phyloP scores from a whole-genome alignment of 2,329 filamentous ascomycete genomes.

The Colletotrichum sp. region DNA sequence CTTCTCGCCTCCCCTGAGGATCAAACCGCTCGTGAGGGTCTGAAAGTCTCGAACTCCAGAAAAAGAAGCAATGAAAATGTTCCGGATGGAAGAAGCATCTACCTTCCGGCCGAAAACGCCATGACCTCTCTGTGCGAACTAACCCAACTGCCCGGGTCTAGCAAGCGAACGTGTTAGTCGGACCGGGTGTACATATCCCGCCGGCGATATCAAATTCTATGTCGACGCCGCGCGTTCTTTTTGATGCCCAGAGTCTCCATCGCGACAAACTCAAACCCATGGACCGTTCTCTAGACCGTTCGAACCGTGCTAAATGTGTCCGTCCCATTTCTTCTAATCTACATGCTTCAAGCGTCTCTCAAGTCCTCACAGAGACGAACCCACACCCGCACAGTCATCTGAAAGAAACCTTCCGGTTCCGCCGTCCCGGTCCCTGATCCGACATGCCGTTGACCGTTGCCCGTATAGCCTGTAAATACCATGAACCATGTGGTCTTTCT shows the following conservation, averaged over 20 bases:
- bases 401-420: constrained; percentile 7
- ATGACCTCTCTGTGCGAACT: not conserved
- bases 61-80: not conserved
- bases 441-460: not conserved
- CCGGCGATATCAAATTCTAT: not conserved
- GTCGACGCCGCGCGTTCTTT: not conserved
- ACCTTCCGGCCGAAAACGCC: not conserved
- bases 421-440: not conserved
- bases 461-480: not conserved
- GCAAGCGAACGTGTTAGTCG: not conserved
- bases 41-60: not conserved
- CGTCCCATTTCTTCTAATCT: not conserved
- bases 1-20: not conserved
- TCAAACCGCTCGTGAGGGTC: not conserved
- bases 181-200: not conserved
- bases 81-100: not conserved
- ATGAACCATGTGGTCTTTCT: not conserved
- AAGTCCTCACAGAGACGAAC: not conserved
- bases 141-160: not conserved
- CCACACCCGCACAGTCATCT: not conserved
- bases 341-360: not conserved
- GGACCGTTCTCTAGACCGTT: not conserved
- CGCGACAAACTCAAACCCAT: not conserved
- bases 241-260: not conserved
- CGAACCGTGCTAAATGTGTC: not conserved